Conservation (phyloP, 106 monocot genomes). For the Platanthera zijinensis region DNA sequence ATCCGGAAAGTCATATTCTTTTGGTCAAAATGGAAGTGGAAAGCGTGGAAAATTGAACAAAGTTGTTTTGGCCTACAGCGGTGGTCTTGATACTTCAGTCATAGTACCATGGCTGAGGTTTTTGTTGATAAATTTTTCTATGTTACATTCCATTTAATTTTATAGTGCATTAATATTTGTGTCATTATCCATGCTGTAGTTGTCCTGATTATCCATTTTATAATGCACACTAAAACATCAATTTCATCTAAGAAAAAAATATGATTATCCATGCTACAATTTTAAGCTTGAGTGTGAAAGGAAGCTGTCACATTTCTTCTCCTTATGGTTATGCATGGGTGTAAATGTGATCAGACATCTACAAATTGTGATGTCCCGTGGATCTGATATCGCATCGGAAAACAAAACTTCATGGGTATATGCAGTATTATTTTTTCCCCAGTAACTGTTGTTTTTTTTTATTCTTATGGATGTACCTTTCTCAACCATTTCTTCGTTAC, state of each 20-base stretch:
- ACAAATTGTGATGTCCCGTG: not conserved
- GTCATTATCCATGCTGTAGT: not conserved
- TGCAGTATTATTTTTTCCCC: not conserved
- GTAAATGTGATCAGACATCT: not conserved
- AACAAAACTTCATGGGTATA: not conserved
- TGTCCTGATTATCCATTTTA: not conserved
- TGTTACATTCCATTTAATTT: not conserved
- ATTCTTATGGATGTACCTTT: not conserved
- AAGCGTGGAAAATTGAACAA: constrained; percentile 75
- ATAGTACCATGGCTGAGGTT: constrained; percentile 98
- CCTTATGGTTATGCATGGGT: not conserved
- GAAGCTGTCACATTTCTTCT: not conserved
- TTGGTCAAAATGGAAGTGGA: constrained; percentile 20
- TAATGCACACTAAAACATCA: not conserved
- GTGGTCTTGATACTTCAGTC: constrained; percentile 97
- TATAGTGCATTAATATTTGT: not conserved
- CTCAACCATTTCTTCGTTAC: not conserved
- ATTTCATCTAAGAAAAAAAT: not conserved
- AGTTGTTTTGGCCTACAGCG: constrained; percentile 96
- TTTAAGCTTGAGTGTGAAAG: not conserved
- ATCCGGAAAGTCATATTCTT: constrained; percentile 7
- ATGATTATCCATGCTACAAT: not conserved
- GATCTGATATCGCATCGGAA: not conserved
- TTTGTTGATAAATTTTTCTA: constrained; percentile 1
- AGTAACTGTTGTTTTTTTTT: not conserved